phyloP scores from a whole-genome alignment of 176 grass and related monocot genomes.

The Urochloa ruziziensis region DNA sequence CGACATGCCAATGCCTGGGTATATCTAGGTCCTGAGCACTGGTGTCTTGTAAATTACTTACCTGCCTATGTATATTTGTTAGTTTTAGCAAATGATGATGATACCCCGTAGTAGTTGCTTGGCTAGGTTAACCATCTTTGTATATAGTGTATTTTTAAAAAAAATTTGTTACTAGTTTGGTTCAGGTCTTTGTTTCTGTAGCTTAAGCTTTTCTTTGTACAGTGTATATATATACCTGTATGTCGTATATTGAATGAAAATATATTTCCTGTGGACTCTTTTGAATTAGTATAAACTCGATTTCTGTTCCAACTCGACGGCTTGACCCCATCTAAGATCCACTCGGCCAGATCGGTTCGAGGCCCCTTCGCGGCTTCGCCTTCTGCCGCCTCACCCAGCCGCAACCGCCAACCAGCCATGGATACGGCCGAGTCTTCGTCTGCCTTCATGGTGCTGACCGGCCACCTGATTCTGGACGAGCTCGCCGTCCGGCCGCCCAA shows the following conservation, averaged over 20 bases:
- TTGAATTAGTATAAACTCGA: not conserved
- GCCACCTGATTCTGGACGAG: no score
- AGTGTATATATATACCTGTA: not conserved
- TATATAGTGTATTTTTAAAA: slow-evolving; percentile 2
- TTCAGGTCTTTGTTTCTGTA: not conserved
- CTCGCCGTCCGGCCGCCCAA: no score
- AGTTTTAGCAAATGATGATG: slow-evolving; percentile 5
- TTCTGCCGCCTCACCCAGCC: no score
- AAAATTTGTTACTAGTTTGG: not conserved
- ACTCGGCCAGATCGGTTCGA: no score
- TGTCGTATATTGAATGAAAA: not conserved
- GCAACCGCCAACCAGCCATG: no score
- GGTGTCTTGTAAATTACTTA: slow-evolving; percentile 37
- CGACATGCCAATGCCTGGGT: slow-evolving; percentile 46
- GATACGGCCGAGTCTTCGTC: no score
- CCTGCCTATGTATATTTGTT: not conserved
- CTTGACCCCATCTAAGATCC: no score
- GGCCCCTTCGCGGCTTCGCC: no score
- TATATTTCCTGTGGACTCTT: not conserved
- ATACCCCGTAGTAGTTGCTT: not conserved
- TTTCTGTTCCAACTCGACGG: no score
- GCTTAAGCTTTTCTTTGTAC: slow-evolving; percentile 20
- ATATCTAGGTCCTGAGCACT: slow-evolving; percentile 34
- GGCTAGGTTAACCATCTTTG: slow-evolving; percentile 6
- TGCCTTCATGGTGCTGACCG: no score